Evolutionary conservation across 108 stramenopile species (phyloP).

Genomic region (Skeletonema potamos): DNA sequence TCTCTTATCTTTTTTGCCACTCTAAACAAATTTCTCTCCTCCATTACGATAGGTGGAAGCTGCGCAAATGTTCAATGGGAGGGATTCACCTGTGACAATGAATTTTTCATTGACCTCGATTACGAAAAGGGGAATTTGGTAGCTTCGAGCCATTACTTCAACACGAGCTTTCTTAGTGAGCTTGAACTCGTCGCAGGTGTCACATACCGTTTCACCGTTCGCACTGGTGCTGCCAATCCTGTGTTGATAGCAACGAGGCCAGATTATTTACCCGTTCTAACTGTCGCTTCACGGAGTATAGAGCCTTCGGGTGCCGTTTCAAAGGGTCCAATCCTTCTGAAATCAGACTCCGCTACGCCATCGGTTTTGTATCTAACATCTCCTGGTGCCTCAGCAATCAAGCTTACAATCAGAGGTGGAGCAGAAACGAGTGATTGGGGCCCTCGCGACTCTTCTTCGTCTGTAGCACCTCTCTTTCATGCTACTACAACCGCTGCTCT

Average conservation of each 20-base stretch:
- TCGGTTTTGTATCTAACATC: background rate
- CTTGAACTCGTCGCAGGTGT: background rate
- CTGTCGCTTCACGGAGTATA: background rate
- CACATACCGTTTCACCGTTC: slow-evolving; percentile 1
- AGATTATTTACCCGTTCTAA: background rate
- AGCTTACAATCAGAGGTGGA: background rate
- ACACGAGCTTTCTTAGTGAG: background rate
- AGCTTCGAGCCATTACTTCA: background rate
- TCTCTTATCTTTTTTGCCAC: background rate
- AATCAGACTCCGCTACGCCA: background rate
- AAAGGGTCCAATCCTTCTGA: background rate
- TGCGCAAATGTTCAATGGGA: slow-evolving; percentile 44
- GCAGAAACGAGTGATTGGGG: background rate
- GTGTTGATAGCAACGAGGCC: background rate
- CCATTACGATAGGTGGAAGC: slow-evolving; percentile 10
- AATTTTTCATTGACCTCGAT: slow-evolving; percentile 11
- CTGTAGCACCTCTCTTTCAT: background rate
- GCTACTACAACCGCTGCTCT: background rate
- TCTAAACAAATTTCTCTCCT: background rate
- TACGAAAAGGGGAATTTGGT: background rate
- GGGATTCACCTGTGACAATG: slow-evolving; percentile 52
- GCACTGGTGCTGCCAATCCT: background rate
- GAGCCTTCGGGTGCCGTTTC: background rate
- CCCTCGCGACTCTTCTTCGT: background rate
- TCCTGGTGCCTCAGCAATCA: background rate